Percentiles rank a stretch among this genome's conserved stretches.
Conservation (phyloP, 2,329 filamentous ascomycete species). For the Paraconiothyrium sp. region DNA sequence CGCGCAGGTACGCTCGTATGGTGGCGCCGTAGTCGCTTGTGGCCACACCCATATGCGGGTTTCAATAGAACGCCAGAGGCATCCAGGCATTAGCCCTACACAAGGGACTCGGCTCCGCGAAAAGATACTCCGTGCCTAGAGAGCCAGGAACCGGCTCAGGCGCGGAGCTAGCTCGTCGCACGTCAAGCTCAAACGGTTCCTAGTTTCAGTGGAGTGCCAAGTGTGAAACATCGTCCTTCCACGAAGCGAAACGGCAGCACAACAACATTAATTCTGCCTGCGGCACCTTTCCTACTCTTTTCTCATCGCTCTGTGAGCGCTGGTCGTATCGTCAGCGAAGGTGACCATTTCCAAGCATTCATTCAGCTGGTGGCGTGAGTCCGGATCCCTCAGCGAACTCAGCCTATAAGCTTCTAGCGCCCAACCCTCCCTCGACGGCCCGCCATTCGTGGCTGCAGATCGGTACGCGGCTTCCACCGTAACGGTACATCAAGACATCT, state of each 20-base stretch:
- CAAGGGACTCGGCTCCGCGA: slow-evolving; percentile 1
- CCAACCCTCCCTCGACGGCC: slow-evolving; percentile 9
- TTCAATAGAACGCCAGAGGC: slow-evolving; percentile 1
- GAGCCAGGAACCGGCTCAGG: background rate
- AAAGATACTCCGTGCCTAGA: slow-evolving; percentile 7
- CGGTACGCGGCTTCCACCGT: slow-evolving; percentile 19
- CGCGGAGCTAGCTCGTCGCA: slow-evolving; percentile 14
- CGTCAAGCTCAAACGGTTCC: slow-evolving; percentile 9
- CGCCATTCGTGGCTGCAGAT: slow-evolving; percentile 16
- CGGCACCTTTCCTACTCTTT: background rate
- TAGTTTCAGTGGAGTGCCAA: slow-evolving; percentile 14
- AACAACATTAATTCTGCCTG: background rate
- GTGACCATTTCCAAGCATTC: slow-evolving; percentile 13
- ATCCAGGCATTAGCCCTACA: background rate
- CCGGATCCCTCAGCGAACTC: slow-evolving; percentile 20
- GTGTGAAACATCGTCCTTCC: slow-evolving; percentile 14
- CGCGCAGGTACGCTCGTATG: slow-evolving; percentile 9
- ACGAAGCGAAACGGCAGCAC: slow-evolving; percentile 12
- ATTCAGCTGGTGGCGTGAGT: slow-evolving; percentile 15
- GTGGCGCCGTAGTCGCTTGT: slow-evolving; percentile 10
- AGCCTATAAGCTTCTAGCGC: slow-evolving; percentile 7
- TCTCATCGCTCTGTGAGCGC: slow-evolving; percentile 8
- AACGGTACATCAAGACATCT: slow-evolving; percentile 30
- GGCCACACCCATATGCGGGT: slow-evolving; percentile 1
- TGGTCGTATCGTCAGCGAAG: slow-evolving; percentile 7